Evolutionary conservation across 176 grass and related monocot species (phyloP).

Genomic region (Saccharum spontaneum): DNA sequence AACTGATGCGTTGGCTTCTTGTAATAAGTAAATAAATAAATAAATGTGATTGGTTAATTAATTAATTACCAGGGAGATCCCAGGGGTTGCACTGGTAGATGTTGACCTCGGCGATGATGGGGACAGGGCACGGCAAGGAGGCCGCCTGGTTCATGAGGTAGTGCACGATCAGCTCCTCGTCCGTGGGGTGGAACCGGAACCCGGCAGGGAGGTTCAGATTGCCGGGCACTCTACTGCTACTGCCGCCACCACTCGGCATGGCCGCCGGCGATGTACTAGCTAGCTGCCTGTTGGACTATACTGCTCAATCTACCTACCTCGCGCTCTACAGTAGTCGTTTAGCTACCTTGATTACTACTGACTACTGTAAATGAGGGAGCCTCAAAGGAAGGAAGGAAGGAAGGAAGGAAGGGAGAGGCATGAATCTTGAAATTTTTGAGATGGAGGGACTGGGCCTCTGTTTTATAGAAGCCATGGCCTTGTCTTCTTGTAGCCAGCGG

Average conservation of each 20-base stretch:
- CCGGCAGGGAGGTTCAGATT: conserved; percentile 59
- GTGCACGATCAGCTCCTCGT: conserved; percentile 80
- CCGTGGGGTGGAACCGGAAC: conserved; percentile 87
- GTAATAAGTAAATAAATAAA: neutral
- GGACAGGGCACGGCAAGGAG: conserved; percentile 39
- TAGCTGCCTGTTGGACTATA: neutral
- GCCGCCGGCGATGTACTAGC: neutral
- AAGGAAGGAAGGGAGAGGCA: too few relatives aligned
- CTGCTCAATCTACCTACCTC: neutral
- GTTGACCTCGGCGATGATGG: conserved; percentile 88
- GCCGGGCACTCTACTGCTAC: neutral
- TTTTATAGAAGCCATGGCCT: conserved; percentile 25
- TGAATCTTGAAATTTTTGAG: conserved; percentile 58
- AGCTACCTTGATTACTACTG: neutral
- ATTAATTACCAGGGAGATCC: conserved; percentile 70
- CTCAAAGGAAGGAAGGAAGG: too few relatives aligned
- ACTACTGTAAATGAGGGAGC: too few relatives aligned
- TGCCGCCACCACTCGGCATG: neutral
- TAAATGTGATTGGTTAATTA: too few relatives aligned
- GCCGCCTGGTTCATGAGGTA: conserved; percentile 66
- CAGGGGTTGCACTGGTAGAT: conserved; percentile 92
- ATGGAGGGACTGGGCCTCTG: neutral
- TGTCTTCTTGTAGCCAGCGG: neutral
- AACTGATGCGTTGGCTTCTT: too few relatives aligned
- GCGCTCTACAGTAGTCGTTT: neutral